A percentile compares a stretch with the other conserved stretches of the same genome.
Evolutionary conservation across 2,329 filamentous ascomycete species (phyloP).

Genomic region (Colletotrichum ledebouriae): DNA sequence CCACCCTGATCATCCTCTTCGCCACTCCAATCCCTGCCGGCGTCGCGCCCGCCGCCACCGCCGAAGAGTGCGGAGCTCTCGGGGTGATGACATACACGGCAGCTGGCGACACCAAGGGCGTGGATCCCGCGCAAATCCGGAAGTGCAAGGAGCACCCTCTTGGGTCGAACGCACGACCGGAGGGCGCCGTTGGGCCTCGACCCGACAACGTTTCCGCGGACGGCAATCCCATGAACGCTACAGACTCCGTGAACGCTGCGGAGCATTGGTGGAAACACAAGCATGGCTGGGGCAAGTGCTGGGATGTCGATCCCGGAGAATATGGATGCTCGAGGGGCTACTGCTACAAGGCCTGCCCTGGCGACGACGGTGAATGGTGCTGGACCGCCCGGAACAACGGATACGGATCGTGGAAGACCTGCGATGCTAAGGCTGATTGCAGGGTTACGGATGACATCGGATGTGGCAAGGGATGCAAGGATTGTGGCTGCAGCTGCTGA

Average conservation of each 20-base stretch:
- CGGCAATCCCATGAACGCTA: not conserved
- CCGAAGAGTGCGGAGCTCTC: constrained; percentile 29
- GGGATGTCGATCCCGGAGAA: constrained; percentile 8
- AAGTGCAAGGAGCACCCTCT: constrained; percentile 28
- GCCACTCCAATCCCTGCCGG: constrained; percentile 17
- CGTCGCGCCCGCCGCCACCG: constrained; percentile 13
- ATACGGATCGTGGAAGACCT: constrained; percentile 3
- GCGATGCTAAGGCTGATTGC: constrained; percentile 11
- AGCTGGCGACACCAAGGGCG: not conserved
- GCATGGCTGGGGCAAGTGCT: constrained; percentile 6
- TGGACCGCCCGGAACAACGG: constrained; percentile 24
- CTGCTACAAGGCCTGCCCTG: constrained; percentile 15
- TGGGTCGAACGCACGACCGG: constrained; percentile 8
- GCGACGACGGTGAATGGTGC: constrained; percentile 9
- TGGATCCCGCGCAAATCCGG: constrained; percentile 20
- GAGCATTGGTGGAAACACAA: not conserved
- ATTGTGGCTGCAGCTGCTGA: constrained; percentile 17
- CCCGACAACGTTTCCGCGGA: not conserved
- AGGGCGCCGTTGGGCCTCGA: not conserved
- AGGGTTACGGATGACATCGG: not conserved
- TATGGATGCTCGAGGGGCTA: constrained; percentile 19
- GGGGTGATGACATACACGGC: constrained; percentile 22
- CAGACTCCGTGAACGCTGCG: not conserved
- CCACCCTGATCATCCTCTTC: constrained; percentile 6
- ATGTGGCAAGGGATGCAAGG: constrained; percentile 16